These are phyloP conservation scores for Lachancea dasiensis DNA, from an alignment of 805 yeast genomes.

Conservation along the genomic window DNA sequence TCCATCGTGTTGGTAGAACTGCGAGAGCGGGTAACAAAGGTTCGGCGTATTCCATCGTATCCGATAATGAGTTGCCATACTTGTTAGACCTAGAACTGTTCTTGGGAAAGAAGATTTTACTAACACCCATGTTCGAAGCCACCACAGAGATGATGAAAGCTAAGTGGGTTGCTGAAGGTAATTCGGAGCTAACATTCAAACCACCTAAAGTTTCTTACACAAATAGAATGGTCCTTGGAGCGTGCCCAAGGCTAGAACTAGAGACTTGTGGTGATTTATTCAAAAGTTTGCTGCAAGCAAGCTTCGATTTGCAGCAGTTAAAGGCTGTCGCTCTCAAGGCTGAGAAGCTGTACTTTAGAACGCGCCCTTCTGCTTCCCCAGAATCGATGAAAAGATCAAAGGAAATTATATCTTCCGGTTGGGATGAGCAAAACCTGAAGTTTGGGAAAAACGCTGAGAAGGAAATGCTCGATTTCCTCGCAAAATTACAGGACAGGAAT, in stretches of 20 bases:
- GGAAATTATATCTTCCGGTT: slow-evolving; percentile 65
- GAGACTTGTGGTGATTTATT: slow-evolving; percentile 71
- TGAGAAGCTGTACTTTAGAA: slow-evolving; percentile 78
- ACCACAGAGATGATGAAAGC: slow-evolving; percentile 47
- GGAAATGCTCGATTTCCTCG: slow-evolving; percentile 68
- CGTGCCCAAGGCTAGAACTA: slow-evolving; percentile 65
- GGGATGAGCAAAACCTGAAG: slow-evolving; percentile 84
- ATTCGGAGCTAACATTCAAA: slow-evolving; percentile 31
- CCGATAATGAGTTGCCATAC: slow-evolving; percentile 84
- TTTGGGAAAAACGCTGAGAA: slow-evolving; percentile 72
- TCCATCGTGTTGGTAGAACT: slow-evolving; percentile 90
- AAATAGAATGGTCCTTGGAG: slow-evolving; percentile 74
- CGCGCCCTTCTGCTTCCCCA: slow-evolving; percentile 78
- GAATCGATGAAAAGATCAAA: slow-evolving; percentile 84
- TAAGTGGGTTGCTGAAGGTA: slow-evolving; percentile 38
- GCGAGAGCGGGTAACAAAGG: slow-evolving; percentile 98
- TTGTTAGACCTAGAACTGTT: slow-evolving; percentile 85
- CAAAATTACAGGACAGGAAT: slow-evolving; percentile 59
- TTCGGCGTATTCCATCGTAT: slow-evolving; percentile 91
- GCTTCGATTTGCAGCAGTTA: slow-evolving; percentile 62
- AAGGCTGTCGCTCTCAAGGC: slow-evolving; percentile 77
- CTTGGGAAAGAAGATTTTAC: slow-evolving; percentile 71
- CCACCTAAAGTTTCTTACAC: slow-evolving; percentile 66
- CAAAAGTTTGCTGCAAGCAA: slow-evolving; percentile 50
- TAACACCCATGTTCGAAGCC: slow-evolving; percentile 64